A percentile compares a stretch with the other conserved stretches of the same genome.
Evolutionary conservation across 495 filamentous ascomycete species (phyloP).

Genomic region (Penicillium ochrochloron): DNA sequence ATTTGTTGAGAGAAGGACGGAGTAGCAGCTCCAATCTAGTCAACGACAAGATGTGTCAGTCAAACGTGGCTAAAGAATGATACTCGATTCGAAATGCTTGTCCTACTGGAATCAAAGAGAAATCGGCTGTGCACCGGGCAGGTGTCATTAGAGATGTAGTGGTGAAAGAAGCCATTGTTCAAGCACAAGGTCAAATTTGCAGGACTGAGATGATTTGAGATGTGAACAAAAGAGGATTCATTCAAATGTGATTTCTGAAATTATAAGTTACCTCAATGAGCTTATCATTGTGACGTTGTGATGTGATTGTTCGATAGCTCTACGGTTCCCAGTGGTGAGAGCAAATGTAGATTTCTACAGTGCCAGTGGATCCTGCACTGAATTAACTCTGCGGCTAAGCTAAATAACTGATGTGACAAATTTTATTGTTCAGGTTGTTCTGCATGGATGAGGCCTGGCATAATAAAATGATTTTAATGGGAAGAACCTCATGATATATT

Average conservation of each 20-base stretch:
- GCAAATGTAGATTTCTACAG: background rate
- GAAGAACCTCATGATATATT: too few relatives aligned
- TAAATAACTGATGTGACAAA: background rate
- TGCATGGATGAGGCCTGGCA: background rate
- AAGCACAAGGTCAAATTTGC: background rate
- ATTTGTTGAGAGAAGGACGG: slow-evolving; percentile 79
- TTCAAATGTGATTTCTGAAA: background rate
- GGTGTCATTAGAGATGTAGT: slow-evolving; percentile 55
- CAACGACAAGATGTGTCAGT: background rate
- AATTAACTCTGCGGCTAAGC: background rate
- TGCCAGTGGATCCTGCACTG: background rate
- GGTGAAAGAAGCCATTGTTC: slow-evolving; percentile 24
- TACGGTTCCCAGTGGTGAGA: background rate
- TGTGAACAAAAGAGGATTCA: background rate
- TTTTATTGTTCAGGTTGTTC: background rate
- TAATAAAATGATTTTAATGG: too few relatives aligned
- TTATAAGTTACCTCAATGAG: background rate
- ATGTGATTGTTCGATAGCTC: background rate
- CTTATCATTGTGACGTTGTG: slow-evolving; percentile 8
- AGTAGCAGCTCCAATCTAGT: slow-evolving; percentile 69
- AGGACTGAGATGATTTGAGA: background rate
- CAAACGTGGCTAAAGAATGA: background rate
- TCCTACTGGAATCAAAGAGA: slow-evolving; percentile 71
- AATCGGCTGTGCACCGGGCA: slow-evolving; percentile 66
- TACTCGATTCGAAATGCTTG: background rate